Evolutionary conservation across 179 eudicot genomes (phyloP).

Genomic region (Dionaea muscipula): DNA sequence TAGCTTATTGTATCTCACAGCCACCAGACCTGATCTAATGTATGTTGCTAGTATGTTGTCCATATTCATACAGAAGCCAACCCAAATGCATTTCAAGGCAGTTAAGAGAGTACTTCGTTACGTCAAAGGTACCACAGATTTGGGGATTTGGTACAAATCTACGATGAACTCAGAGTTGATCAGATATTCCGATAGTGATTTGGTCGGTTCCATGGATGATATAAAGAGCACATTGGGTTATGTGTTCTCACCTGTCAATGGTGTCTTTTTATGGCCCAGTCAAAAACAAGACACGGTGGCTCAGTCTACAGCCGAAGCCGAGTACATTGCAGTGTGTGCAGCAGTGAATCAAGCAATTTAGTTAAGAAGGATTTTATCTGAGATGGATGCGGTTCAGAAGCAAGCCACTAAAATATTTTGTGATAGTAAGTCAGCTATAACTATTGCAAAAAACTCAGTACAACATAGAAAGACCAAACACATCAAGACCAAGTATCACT

Average conservation of each 20-base stretch:
- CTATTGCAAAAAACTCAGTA: conserved; percentile 10
- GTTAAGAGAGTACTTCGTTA: conserved; percentile 10
- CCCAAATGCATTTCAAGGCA: conserved; percentile 1
- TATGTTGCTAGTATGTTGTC: not conserved
- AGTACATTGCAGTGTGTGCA: conserved; percentile 9
- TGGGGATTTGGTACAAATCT: not conserved
- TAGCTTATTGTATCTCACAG: conserved; percentile 11
- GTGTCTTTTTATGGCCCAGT: conserved; percentile 1
- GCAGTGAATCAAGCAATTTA: conserved; percentile 12
- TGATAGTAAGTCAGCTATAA: conserved; percentile 6
- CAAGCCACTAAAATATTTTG: conserved; percentile 5
- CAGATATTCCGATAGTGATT: conserved; percentile 15
- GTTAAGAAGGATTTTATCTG: conserved; percentile 9
- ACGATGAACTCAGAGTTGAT: not conserved
- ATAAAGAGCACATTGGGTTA: conserved; percentile 10
- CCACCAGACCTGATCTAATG: conserved; percentile 2
- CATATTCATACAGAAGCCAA: conserved; percentile 13
- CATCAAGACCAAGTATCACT: conserved; percentile 10
- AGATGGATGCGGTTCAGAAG: not conserved
- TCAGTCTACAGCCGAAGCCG: conserved; percentile 3
- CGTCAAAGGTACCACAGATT: conserved; percentile 1
- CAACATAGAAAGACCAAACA: conserved; percentile 13
- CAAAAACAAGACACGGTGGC: conserved; percentile 8
- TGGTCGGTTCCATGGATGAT: conserved; percentile 14
- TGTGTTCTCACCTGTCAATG: conserved; percentile 3